These are phyloP conservation scores for Craterostigma plantagineum DNA, from an alignment of 257 asterid species.

Conservation along the genomic window DNA sequence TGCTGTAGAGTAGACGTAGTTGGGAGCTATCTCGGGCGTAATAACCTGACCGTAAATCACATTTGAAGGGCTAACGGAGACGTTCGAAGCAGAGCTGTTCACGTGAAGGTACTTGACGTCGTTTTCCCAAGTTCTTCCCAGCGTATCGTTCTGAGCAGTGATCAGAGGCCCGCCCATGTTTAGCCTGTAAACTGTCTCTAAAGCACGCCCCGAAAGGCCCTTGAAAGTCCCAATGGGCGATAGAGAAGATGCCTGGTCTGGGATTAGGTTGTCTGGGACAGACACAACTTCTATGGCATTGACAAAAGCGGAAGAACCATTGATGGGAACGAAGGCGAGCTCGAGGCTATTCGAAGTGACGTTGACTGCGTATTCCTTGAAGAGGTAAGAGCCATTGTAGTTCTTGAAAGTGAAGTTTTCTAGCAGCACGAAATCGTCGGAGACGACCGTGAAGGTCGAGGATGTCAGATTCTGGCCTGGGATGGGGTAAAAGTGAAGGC, in stretches of 20 bases:
- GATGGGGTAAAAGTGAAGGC: slow-evolving; percentile 49
- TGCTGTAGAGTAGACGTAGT: slow-evolving; percentile 57
- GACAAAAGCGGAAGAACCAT: slow-evolving; percentile 36
- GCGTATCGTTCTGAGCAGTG: slow-evolving; percentile 47
- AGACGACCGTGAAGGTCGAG: slow-evolving; percentile 38
- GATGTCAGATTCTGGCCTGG: slow-evolving; percentile 34
- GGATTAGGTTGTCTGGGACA: slow-evolving; percentile 32
- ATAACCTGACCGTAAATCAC: slow-evolving; percentile 26
- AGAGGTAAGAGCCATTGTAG: slow-evolving; percentile 27
- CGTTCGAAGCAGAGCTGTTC: slow-evolving; percentile 39
- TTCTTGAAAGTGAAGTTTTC: slow-evolving; percentile 36
- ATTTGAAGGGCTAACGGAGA: slow-evolving; percentile 30
- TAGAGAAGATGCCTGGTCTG: slow-evolving; percentile 26
- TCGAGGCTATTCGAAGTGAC: slow-evolving; percentile 37
- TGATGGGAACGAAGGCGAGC: slow-evolving; percentile 35
- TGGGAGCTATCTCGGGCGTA: slow-evolving; percentile 48
- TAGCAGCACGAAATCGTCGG: slow-evolving; percentile 45
- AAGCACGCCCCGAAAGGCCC: slow-evolving; percentile 33
- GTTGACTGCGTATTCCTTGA: slow-evolving; percentile 43
- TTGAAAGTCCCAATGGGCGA: slow-evolving; percentile 18
- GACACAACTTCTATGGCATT: slow-evolving; percentile 66
- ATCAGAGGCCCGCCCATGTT: slow-evolving; percentile 67
- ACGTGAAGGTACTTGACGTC: slow-evolving; percentile 54
- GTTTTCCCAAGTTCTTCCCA: slow-evolving; percentile 66
- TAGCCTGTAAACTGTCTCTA: slow-evolving; percentile 47